Base-by-base conservation (phyloP, 1,139 yeast species). In the Protomyces inundatus region DNA sequence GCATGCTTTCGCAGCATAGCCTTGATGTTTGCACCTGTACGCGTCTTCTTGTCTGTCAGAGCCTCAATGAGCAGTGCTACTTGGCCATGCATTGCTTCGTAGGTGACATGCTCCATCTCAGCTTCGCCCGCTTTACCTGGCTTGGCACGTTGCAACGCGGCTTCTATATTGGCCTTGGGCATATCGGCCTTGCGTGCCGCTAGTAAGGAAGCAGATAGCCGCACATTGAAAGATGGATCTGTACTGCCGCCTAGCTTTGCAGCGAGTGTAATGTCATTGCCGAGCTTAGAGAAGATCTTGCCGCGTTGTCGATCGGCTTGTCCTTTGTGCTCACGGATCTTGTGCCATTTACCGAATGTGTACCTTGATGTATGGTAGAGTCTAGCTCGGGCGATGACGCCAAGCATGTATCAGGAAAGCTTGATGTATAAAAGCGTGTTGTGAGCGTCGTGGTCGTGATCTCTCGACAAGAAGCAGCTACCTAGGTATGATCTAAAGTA, bases 301-400 rank as follows among this genome's bases (percentile, higher is more conserved):
- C 90, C 85, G 71, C 84, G 83, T 67, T 82, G 84, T 14, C 91
- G 89, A 75, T 93, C 98, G 72, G 90, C 90, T 69, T 90, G 89
- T 65, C 96, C 96, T 76, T 93, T 93, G 73, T 89, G 95, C 72
- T 90, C 97, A 72, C 90, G 86, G 69, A 93, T 93, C 63, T 89
- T 90, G 54, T 95, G 89, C 98, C 98, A 93, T 75, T 91, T 93
- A 52, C 89, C 87, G 74, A 23, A 23, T 23, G 23, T 23, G 23
- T 2, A 23, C 23, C 23, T 23, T 23, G 23, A 23, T 23, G 23
- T 23, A 23, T 23, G 23, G 23, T 23, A 23, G 23, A 23, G 2
- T 23, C 23, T 23, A 23, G 23, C 23, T 23, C 23, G 23, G 23
- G 23, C 23, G 2, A 23, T 23, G 23, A 23, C 23, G 23, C 23